Conservation (phyloP, 768 basidiomycete genomes). For the Suillus plorans region DNA sequence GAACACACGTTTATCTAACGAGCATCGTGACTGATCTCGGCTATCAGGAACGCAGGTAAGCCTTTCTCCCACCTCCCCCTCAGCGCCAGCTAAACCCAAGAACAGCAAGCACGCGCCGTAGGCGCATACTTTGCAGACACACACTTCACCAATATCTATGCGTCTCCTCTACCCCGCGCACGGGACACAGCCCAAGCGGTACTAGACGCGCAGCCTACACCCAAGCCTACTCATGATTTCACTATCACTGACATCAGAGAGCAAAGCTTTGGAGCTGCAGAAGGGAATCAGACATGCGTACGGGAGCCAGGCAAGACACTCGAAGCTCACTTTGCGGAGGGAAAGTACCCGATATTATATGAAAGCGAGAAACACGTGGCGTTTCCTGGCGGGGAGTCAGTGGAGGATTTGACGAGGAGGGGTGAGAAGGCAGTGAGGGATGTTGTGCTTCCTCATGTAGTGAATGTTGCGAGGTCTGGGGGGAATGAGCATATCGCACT, state of each 20-base stretch:
- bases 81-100: background rate
- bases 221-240: slow-evolving; percentile 45
- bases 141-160: slow-evolving; percentile 56
- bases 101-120: slow-evolving; percentile 66
- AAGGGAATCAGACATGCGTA: slow-evolving; percentile 51
- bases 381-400: slow-evolving; percentile 72
- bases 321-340: slow-evolving; percentile 50
- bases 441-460: slow-evolving; percentile 53
- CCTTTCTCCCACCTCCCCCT: background rate
- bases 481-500: slow-evolving; percentile 54
- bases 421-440: slow-evolving; percentile 52
- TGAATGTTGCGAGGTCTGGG: slow-evolving; percentile 39
- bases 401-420: slow-evolving; percentile 57
- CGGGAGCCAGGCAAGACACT: slow-evolving; percentile 29
- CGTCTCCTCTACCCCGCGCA: slow-evolving; percentile 68
- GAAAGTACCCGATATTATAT: slow-evolving; percentile 50
- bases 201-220: slow-evolving; percentile 44
- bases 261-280: slow-evolving; percentile 68
- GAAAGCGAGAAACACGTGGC: slow-evolving; percentile 33
- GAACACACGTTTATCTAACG: background rate
- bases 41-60: background rate
- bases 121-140: slow-evolving; percentile 51
- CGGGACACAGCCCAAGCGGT: slow-evolving; percentile 60
- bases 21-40: background rate
- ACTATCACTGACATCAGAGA: slow-evolving; percentile 51